Evolutionary conservation across 305 asterid genomes (phyloP), one percentile per base, ranked within the genome.

Genomic region (Fraxinus dipetala): DNA sequence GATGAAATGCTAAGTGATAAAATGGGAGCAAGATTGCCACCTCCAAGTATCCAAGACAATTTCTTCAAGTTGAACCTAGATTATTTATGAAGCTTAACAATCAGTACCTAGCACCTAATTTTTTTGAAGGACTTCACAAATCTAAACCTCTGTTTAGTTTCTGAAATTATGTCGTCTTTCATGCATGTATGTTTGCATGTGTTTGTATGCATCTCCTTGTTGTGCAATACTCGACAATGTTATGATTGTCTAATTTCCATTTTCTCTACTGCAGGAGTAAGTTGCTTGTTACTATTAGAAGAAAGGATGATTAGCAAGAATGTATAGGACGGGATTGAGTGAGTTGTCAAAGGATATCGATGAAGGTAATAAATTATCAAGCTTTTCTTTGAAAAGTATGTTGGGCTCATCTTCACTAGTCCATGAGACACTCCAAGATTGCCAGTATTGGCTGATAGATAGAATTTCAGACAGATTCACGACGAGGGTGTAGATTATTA

Each of bases 251-350:
- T 30, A 65, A 67, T 79, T 20, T 73, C 48, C 22, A 43, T 72
- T 54, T 81, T 77, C 35, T 14, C 22, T 34, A n/a, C 20, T 79
- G 75, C 90, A 91, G 97, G 92, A 86, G 5, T 89, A 85, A 85
- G 84, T 79, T 24, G 38, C 72, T 76, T 75, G 75, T 80, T 79
- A 70, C 72, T 9, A 69, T 77, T 36, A 61, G 72, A 75, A 82
- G 79, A 76, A 78, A 80, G 82, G 85, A 84, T 32, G 61, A 67
- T 28, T 45, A 26, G 79, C 43, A 79, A 79, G 43, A 80, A 82
- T 5, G 81, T 65, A 34, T 78, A 83, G 67, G 82, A 76, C 73
- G 38, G 75, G 76, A 63, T 51, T 59, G 80, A 35, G 67, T 20
- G 81, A 80, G 89, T 76, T 75, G 70, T 73, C 14, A 63, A 69